Evolutionary conservation across 2,329 filamentous ascomycete species (phyloP).

Genomic region (Colletotrichum horii): DNA sequence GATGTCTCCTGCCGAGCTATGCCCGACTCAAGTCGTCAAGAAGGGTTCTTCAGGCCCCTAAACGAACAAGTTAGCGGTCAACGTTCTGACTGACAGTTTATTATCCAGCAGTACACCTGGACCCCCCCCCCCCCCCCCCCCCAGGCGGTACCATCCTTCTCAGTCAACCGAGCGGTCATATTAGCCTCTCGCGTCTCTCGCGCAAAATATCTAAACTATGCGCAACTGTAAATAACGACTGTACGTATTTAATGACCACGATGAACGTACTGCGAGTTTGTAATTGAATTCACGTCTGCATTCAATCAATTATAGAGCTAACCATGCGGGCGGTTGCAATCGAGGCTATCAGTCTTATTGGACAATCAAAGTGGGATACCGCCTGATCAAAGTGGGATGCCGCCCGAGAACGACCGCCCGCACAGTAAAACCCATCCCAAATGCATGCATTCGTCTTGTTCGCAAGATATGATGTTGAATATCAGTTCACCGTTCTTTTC

Average conservation of each 20-base stretch:
- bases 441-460: neutral
- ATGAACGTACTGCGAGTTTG: fast-evolving
- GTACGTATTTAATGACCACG: fast-evolving
- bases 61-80: neutral
- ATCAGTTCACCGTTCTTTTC: fast-evolving
- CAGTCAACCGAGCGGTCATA: fast-evolving
- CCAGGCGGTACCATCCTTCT: neutral
- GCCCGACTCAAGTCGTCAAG: neutral
- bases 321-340: neutral
- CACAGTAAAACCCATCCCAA: fast-evolving
- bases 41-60: fast-evolving
- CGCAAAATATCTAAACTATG: neutral
- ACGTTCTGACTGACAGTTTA: neutral
- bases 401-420: neutral
- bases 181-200: neutral
- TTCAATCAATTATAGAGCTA: fast-evolving
- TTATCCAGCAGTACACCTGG: neutral
- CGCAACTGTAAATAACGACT: fast-evolving
- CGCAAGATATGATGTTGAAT: neutral
- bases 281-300: fast-evolving
- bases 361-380: neutral
- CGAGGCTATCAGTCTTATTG: neutral
- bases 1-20: neutral
- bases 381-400: neutral
- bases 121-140: too few species aligned